A percentile compares a stretch with the other conserved stretches of the same genome.
These are phyloP conservation scores for Peniophora sp. DNA, from an alignment of 1,284 basidiomycete genomes.

Conservation along the genomic window DNA sequence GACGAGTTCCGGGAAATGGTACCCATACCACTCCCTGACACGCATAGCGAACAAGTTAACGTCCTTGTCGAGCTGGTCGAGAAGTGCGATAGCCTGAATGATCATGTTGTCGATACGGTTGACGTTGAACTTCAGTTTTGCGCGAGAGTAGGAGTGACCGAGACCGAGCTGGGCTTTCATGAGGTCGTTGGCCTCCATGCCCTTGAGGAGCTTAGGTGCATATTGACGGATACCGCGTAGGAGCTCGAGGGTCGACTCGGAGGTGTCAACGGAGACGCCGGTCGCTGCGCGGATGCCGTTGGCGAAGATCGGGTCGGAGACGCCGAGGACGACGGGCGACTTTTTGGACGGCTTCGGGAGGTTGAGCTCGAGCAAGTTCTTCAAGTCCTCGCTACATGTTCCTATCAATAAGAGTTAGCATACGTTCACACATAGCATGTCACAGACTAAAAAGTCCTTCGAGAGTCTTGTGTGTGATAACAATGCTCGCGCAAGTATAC, in stretches of 20 bases:
- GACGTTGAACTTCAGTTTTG: conserved; percentile 99
- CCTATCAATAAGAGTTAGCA: conserved; percentile 33
- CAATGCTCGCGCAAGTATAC: too few relatives aligned
- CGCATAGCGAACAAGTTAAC: conserved; percentile 99
- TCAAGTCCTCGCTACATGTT: conserved; percentile 82
- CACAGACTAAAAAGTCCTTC: conserved; percentile 1
- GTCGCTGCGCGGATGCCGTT: conserved; percentile 77
- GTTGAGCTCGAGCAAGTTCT: conserved; percentile 84
- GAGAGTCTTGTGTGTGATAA: too few relatives aligned
- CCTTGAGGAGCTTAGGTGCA: conserved; percentile 85
- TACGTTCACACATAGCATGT: background rate
- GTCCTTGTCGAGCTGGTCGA: conserved; percentile 99
- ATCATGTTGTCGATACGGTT: conserved; percentile 99
- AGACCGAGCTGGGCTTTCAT: conserved; percentile 93
- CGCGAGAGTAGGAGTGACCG: conserved; percentile 95
- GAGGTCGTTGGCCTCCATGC: conserved; percentile 86
- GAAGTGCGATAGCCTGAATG: conserved; percentile 97
- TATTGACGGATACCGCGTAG: conserved; percentile 93
- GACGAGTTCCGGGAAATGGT: conserved; percentile 98
- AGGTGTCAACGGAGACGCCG: conserved; percentile 79
- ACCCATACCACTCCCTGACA: conserved; percentile 99
- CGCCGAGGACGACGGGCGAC: conserved; percentile 75
- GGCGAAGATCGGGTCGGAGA: conserved; percentile 77
- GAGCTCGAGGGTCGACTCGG: conserved; percentile 83
- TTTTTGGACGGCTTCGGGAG: conserved; percentile 79